phyloP scores from a whole-genome alignment of 2,329 filamentous ascomycete species.

The Sphaerulina musiva region DNA sequence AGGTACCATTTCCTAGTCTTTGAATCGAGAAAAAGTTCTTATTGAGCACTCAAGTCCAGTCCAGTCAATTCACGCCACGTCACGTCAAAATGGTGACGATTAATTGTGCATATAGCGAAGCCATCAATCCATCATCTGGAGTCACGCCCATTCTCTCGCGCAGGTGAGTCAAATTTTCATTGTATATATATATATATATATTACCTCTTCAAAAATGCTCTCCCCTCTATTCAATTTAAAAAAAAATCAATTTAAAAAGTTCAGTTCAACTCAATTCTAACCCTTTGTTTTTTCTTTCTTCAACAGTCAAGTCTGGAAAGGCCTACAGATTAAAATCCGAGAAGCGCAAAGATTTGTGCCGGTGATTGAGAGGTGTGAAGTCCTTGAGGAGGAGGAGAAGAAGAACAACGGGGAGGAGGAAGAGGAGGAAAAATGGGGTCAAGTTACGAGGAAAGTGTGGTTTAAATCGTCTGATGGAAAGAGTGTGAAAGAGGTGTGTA shows the following conservation, averaged over 20 bases:
- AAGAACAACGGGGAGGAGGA: slow-evolving; percentile 14
- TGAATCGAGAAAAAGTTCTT: background rate
- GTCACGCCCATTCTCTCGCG: slow-evolving; percentile 33
- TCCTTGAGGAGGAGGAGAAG: slow-evolving; percentile 34
- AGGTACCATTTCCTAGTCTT: no score
- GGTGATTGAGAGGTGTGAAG: slow-evolving; percentile 38
- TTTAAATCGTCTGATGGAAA: slow-evolving; percentile 34
- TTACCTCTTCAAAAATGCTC: no score
- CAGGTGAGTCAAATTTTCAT: slow-evolving; percentile 3
- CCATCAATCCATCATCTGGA: slow-evolving; percentile 38
- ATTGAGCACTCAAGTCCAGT: background rate
- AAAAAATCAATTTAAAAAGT: no score
- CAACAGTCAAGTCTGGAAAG: slow-evolving; percentile 35
- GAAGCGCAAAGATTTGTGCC: slow-evolving; percentile 43
- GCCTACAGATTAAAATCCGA: slow-evolving; percentile 43
- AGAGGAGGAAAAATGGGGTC: background rate
- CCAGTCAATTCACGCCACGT: background rate
- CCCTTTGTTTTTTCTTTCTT: no score
- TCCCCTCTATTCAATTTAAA: no score
- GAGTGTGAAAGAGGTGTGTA: slow-evolving; percentile 36
- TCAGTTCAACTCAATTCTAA: no score
- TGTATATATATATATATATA: no score
- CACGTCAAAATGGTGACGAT: slow-evolving; percentile 34
- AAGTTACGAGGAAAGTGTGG: slow-evolving; percentile 33
- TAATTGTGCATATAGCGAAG: slow-evolving; percentile 40